Evolutionary conservation across 2,329 filamentous ascomycete genomes (phyloP), one percentile per base, ranked within the genome.

Genomic region (Falciphora oryzae): DNA sequence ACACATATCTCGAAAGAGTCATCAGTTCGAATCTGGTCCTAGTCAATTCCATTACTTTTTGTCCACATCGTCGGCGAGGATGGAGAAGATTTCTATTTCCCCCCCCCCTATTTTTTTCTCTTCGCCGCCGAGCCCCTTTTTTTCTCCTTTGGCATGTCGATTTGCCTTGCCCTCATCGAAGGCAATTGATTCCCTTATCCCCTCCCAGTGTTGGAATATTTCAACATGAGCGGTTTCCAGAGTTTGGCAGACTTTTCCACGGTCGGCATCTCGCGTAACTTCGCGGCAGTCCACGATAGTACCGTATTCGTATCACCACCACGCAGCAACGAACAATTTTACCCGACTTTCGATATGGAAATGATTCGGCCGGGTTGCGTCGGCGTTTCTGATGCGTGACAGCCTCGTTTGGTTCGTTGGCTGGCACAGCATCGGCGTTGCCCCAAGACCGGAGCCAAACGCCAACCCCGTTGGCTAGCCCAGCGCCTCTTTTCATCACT

Each of bases 1-100:
- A 53, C 44, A 53, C 44, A 53, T 53, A 53, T 53, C 44, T 53
- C 44, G 44, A 53, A 53, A 53, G 44, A 53, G 44, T 53, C 44
- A 53, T 53, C 44, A 53, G 44, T 53, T 53, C 44, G 44, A 53
- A 53, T 53, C 44, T 53, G 44, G 44, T 53, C 44, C 44, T 53
- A 53, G 44, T 53, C 44, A 53, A n/a, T 53, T 25, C 32, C 2
- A 53, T 1, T 10, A 3, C 7, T 53, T 53, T 53, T 53, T 53
- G 44, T 11, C 32, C 3, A 11, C 11, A 14, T 35, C 32, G 2
- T 18, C 38, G 4, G 18, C 38, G 18, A 6, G 14, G 14, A 14
- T 35, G 32, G 11, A 35, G 11, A 11, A 13, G 3, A 22, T 22
- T 22, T 22, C 22, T 6, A 4, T 22, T 4, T 16, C 18, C 38